phyloP scores from a whole-genome alignment of 192 early-diverging fungal genomes.

The Pilobolus umbonatus region DNA sequence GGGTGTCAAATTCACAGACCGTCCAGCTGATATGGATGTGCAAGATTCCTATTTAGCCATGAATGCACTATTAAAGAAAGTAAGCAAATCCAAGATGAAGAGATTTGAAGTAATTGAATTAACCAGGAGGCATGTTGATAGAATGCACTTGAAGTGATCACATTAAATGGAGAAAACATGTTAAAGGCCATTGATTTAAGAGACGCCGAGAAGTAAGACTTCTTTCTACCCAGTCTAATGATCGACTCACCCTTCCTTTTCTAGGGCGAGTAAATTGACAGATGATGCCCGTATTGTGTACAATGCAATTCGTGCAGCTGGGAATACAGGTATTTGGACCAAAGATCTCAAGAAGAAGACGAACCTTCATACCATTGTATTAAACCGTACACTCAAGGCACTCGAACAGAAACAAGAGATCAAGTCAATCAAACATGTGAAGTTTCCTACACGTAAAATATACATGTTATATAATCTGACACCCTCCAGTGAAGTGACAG shows the following conservation, averaged over 20 bases:
- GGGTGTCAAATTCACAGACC: conserved; percentile 23
- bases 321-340: conserved; percentile 79
- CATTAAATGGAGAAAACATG: conserved; percentile 22
- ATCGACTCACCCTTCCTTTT: no score
- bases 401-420: conserved; percentile 80
- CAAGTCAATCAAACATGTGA: conserved; percentile 85
- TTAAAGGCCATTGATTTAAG: conserved; percentile 24
- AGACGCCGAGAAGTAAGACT: conserved; percentile 27
- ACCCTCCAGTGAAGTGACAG: conserved; percentile 84
- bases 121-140: background rate
- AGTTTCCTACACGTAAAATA: conserved; percentile 83
- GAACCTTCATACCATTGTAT: conserved; percentile 69
- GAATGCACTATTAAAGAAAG: conserved; percentile 27
- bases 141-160: conserved; percentile 24
- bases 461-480: conserved; percentile 85
- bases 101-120: background rate
- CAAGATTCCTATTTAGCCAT: conserved; percentile 18
- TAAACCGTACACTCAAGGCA: conserved; percentile 70
- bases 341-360: conserved; percentile 75
- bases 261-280: conserved; percentile 45
- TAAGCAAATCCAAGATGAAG: background rate
- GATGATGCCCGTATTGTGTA: conserved; percentile 77
- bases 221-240: no score
- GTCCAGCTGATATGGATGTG: conserved; percentile 22
- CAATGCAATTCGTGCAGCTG: conserved; percentile 74